Base-by-base conservation (phyloP, 768 basidiomycete species). In the Lactifluus piperatus region DNA sequence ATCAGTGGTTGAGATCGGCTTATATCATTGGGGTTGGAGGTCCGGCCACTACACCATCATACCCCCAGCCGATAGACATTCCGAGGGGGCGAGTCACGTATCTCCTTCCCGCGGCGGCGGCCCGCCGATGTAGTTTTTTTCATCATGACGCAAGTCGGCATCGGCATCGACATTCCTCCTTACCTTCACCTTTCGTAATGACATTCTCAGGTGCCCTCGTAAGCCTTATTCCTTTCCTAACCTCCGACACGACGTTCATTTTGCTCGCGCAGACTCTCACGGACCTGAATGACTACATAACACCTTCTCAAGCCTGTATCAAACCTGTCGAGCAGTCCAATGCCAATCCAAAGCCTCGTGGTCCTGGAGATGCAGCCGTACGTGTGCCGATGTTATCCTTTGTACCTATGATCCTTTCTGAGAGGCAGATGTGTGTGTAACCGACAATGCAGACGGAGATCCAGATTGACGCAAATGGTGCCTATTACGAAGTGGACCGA, bases 201-300 rank as follows among this genome's bases (percentile, higher is more conserved):
- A 44, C 58, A 27, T 59, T 59, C 47, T 59, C 58, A 20, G 58
- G 64, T 58, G 60, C 63, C 29, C 48, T 60, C 34, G 51, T 54
- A 11, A 50, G 58, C 56, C 57, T 32, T 32, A 53, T 8, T 20
- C n/a, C 24, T 39, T 4, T 3, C 34, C 18, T 7, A 24, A 8
- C 29, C 32, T 29, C 20, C 11, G 37, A 22, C 37, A 18, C 34
- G 3, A 34, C 6, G 10, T 32, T 10, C 10, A 22, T 24, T 36
- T 24, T 30, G 1, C 4, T 32, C 34, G 8, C 37, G 8, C 61
- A 94, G 91, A 94, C 88, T 9, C 75, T 97, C 48, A 92, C 91
- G 20, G 94, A 95, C 72, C 79, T 98, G 51, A 97, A 97, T 71
- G 97, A 98, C 72, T 99, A 94, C 71, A 91, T 99, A 44, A 88